Evolutionary conservation across 306 rosid species (phyloP), one percentile per base, ranked within the genome.

Genomic region (Vicia sativa): DNA sequence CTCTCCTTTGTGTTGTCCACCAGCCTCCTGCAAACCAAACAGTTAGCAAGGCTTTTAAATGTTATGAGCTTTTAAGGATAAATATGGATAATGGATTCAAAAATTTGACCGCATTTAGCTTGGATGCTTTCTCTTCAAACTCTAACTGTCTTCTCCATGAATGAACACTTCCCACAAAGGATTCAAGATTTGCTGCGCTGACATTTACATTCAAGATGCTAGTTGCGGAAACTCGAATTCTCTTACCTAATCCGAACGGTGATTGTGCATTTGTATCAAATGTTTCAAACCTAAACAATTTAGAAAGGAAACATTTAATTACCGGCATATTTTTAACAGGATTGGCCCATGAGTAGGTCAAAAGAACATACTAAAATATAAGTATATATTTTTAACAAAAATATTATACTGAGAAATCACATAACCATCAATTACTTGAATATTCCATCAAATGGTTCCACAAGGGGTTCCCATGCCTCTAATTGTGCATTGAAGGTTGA

Each of bases 391-490:
- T 29, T 28, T 21, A 77, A 25, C 23, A 21, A 18, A 35, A 68
- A 39, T 42, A 48, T 19, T 65, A n/a, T 5, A 34, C 37, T 8
- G 25, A 60, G 48, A 42, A 43, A 5, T 62, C 50, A 56, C 45
- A 49, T 54, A 62, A 42, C 52, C 9, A 23, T 67, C 49, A 52
- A 56, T 78, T 90, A 93, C 99, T 90, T 93, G 84, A 93, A 88
- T 82, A 93, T 93, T 77, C 97, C 99, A 80, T 93, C 99, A 55
- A 93, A 93, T 48, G 99, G 96, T 78, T 93, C 99, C 70, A 93
- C 87, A 68, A 93, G 82, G 53, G 99, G 99, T 66, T 93, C 99
- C 99, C 99, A 93, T 14, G 97, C 91, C 85, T 93, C 97, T 78
- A 90, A 82, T 74, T 88, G 91, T 38, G 99, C 82, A 73, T 93